Percentiles rank a stretch among this genome's conserved stretches.
Conservation (phyloP, 2,329 filamentous ascomycete genomes). For the Colletotrichum plurivorum region DNA sequence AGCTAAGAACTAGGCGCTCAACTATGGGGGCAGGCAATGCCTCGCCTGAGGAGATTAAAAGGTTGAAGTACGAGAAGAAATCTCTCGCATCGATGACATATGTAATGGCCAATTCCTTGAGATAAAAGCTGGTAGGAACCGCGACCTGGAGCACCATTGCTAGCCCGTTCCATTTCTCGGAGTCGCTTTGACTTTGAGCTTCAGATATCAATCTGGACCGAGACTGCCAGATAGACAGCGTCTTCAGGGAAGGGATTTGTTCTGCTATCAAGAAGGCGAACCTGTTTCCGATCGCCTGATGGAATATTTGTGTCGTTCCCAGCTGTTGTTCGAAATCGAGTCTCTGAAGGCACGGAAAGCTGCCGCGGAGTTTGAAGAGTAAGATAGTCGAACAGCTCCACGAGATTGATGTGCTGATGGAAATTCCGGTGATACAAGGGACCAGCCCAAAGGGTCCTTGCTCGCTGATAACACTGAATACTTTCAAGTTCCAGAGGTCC, state of each 20-base stretch:
- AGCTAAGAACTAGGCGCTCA: constrained; percentile 8
- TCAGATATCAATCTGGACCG: background rate
- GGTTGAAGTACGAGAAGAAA: constrained; percentile 9
- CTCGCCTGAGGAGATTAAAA: background rate
- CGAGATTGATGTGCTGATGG: constrained; percentile 1
- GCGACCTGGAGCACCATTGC: background rate
- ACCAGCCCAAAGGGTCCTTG: background rate
- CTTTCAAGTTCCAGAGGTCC: background rate
- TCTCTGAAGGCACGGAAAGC: constrained; percentile 2
- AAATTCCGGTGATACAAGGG: constrained; percentile 5
- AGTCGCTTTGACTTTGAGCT: constrained; percentile 8
- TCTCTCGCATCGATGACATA: constrained; percentile 10
- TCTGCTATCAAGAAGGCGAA: background rate
- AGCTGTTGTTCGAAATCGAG: background rate
- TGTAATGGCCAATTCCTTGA: constrained; percentile 4
- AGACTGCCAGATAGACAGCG: constrained; percentile 4
- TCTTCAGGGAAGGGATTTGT: background rate
- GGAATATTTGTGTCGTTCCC: background rate
- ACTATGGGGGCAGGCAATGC: background rate
- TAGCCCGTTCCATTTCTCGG: background rate
- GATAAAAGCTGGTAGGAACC: background rate
- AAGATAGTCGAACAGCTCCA: background rate
- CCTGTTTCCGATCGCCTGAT: background rate
- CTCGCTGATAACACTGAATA: background rate
- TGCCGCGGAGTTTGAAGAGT: background rate